Conservation (phyloP, 805 yeast species). For the Metschnikowia proteae region DNA sequence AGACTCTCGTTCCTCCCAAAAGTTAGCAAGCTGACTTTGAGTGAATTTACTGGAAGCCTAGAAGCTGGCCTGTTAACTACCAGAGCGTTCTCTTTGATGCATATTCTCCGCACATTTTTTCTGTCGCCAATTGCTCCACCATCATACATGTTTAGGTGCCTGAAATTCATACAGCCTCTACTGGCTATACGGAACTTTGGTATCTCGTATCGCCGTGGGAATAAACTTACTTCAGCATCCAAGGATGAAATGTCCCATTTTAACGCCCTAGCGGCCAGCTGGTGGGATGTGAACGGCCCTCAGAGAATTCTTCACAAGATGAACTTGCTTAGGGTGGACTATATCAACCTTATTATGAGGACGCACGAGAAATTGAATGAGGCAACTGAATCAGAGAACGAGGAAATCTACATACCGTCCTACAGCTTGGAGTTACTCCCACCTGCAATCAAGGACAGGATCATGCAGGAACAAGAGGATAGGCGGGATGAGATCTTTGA, state of each 20-base stretch:
- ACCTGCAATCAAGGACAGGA: constrained; percentile 42
- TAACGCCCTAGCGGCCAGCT: constrained; percentile 80
- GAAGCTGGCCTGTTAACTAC: background rate
- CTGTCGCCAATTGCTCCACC: constrained; percentile 1
- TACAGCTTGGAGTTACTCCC: constrained; percentile 70
- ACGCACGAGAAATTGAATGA: constrained; percentile 41
- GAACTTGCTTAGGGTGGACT: constrained; percentile 88
- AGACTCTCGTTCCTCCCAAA: background rate
- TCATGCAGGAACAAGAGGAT: constrained; percentile 47
- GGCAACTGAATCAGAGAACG: constrained; percentile 26
- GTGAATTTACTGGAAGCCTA: too few species aligned
- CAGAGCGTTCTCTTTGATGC: background rate
- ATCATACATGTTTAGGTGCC: constrained; percentile 7
- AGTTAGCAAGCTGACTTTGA: background rate
- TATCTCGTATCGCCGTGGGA: constrained; percentile 1
- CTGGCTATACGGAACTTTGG: constrained; percentile 5
- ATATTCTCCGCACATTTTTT: constrained; percentile 5
- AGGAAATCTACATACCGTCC: constrained; percentile 71
- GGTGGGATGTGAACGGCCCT: constrained; percentile 97
- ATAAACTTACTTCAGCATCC: constrained; percentile 39
- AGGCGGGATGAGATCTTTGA: constrained; percentile 37
- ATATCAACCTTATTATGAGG: constrained; percentile 61
- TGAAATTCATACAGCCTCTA: constrained; percentile 8
- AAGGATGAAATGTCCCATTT: constrained; percentile 76
- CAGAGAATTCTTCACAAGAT: constrained; percentile 92